Base-by-base conservation (phyloP, 176 grass and related monocot species). In the Puya raimondii region DNA sequence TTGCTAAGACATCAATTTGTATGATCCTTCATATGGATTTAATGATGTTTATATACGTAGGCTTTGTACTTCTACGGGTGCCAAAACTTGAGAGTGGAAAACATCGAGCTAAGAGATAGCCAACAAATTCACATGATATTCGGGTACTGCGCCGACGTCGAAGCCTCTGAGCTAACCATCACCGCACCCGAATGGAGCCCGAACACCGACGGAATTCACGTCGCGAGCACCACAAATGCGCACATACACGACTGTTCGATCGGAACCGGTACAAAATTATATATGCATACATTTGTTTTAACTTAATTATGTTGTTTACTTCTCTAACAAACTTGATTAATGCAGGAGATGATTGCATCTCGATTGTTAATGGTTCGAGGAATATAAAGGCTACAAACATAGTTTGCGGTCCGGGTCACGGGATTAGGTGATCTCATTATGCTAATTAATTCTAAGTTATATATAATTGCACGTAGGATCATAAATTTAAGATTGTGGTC, bases 331-430 rank as follows among this genome's bases (percentile, higher is more conserved):
- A 27, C 2, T 81, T 22, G 21, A 81, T 50, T 50, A 66, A 50
- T 65, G 17, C 75, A 96, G 92, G 88, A 14, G 92, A 96, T 76
- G 88, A 96, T 61, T 96, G 92, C 79, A 80, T 96, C 81, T 84
- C 92, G 48, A 96, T 96, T 22, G 92, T 89, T 17, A 78, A 70
- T 66, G 88, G 88, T 16, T 84, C 80, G 13, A 73, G 29, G 51
- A 72, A 84, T 64, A 71, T 96, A 22, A 64, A 66, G 26, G 88
- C 72, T n/a, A 68, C 59, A 15, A 67, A 82, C 52, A 91, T 80
- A 71, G 69, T 84, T 33, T 96, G 92, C 12, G 92, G 88, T 53
- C 92, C 88, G 4, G 92, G 92, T 18, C 92, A 96, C 70, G 54
- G 54, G 20, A 58, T 58, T 18, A 58, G 54, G 54, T 58, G 29